A percentile compares a stretch with the other conserved stretches of the same genome.
Evolutionary conservation across 352 stramenopile species (phyloP).

Genomic region (Pelagophyceae sp.): DNA sequence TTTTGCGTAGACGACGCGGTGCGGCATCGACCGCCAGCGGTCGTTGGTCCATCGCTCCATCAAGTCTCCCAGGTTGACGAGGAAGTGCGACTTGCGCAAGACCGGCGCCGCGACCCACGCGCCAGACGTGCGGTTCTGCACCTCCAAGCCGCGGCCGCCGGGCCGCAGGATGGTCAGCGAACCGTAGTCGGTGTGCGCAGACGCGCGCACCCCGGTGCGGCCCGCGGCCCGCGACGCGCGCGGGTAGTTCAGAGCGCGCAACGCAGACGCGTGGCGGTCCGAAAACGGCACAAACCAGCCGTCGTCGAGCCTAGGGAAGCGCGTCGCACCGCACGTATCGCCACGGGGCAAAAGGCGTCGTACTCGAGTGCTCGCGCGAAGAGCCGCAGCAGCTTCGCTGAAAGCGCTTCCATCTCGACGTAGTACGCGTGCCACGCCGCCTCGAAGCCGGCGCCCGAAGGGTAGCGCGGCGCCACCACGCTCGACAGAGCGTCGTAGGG

Average conservation of each 20-base stretch:
- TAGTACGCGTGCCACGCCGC: constrained; percentile 64
- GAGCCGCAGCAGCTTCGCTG: constrained; percentile 51
- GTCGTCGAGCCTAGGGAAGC: too few relatives aligned
- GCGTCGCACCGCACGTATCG: too few relatives aligned
- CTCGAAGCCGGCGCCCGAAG: constrained; percentile 41
- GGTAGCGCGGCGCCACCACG: constrained; percentile 51
- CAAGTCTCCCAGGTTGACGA: constrained; percentile 80
- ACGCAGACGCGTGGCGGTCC: constrained; percentile 62
- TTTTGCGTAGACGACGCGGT: constrained; percentile 62
- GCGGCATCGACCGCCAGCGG: constrained; percentile 65
- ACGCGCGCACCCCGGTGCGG: constrained; percentile 49
- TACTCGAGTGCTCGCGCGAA: constrained; percentile 66
- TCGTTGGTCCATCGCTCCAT: constrained; percentile 83
- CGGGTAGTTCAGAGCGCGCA: constrained; percentile 75
- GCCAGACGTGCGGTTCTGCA: constrained; percentile 28
- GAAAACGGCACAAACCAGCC: constrained; percentile 35
- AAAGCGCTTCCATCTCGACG: constrained; percentile 57
- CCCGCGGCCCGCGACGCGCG: constrained; percentile 36
- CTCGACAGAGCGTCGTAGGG: constrained; percentile 44
- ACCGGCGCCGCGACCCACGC: neutral
- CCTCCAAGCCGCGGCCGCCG: constrained; percentile 46
- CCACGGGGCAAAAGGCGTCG: too few relatives aligned
- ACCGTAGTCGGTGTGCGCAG: constrained; percentile 74
- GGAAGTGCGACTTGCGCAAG: constrained; percentile 39
- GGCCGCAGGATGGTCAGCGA: constrained; percentile 70